Evolutionary conservation across 192 early-diverging fungal species (phyloP).

Genomic region (Coemansia sp.): DNA sequence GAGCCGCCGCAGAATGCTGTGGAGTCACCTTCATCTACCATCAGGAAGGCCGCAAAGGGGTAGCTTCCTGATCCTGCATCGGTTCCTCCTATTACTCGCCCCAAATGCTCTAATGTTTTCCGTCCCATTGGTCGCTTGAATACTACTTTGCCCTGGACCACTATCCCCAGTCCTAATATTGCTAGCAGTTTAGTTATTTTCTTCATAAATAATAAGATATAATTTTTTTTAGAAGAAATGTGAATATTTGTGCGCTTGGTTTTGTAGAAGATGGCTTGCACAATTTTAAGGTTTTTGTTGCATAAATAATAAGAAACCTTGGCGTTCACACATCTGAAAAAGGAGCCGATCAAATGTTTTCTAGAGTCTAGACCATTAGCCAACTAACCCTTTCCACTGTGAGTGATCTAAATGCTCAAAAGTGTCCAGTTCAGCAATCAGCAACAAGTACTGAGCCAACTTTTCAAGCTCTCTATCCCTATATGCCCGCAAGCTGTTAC

Average conservation of each 20-base stretch:
- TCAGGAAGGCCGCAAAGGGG: slow-evolving; percentile 48
- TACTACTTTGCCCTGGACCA: slow-evolving; percentile 8
- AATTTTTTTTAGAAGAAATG: no score
- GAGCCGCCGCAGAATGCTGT: slow-evolving; percentile 50
- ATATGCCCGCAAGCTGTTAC: slow-evolving; percentile 44
- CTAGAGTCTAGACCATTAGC: no score
- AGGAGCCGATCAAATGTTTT: no score
- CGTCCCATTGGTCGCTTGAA: slow-evolving; percentile 7
- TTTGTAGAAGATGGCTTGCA: no score
- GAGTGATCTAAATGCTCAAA: slow-evolving; percentile 63
- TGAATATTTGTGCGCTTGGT: no score
- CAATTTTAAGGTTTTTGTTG: no score
- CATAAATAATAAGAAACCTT: not conserved
- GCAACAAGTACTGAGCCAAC: slow-evolving; percentile 60
- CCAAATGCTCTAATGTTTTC: slow-evolving; percentile 13
- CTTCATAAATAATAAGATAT: no score
- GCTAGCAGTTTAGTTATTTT: no score
- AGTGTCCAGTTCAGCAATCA: slow-evolving; percentile 54
- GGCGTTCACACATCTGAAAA: no score
- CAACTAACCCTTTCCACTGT: slow-evolving; percentile 49
- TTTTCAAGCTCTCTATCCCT: slow-evolving; percentile 61
- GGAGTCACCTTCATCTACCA: slow-evolving; percentile 35
- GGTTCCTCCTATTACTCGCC: slow-evolving; percentile 51
- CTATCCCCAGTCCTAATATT: no score
- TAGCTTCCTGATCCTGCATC: slow-evolving; percentile 23